These are phyloP conservation scores for Melanogaster broomeanus DNA, from an alignment of 768 basidiomycete genomes.

Conservation along the genomic window DNA sequence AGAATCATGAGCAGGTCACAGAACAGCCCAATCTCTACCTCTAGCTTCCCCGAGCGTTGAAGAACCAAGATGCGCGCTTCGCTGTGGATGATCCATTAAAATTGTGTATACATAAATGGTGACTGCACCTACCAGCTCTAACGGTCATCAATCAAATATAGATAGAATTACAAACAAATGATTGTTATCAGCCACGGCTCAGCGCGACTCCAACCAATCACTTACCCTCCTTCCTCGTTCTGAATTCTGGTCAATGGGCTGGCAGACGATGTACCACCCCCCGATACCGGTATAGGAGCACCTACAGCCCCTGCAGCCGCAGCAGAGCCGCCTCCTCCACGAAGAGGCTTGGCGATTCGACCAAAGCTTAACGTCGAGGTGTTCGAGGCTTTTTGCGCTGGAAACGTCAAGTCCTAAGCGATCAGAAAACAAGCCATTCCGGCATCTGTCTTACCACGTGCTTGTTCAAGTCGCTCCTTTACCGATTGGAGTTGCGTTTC, in stretches of 20 bases:
- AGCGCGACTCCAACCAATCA: conserved; percentile 22
- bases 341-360: conserved; percentile 93
- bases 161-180: conserved; percentile 15
- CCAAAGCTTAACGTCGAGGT: conserved; percentile 81
- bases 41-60: conserved; percentile 70
- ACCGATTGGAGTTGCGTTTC: conserved; percentile 91
- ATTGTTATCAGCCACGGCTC: conserved; percentile 13
- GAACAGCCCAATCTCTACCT: conserved; percentile 7
- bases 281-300: conserved; percentile 40
- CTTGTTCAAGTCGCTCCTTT: conserved; percentile 89
- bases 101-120: conserved; percentile 14
- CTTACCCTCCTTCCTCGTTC: conserved; percentile 77
- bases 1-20: conserved; percentile 11
- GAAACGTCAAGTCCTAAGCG: conserved; percentile 29
- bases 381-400: conserved; percentile 76
- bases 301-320: conserved; percentile 42
- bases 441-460: conserved; percentile 65
- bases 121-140: conserved; percentile 34
- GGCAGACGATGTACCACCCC: conserved; percentile 47
- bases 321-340: conserved; percentile 81
- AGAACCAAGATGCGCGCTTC: conserved; percentile 94
- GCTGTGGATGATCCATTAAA: conserved; percentile 49
- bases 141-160: conserved; percentile 19
- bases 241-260: conserved; percentile 75
- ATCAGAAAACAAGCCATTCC: conserved; percentile 10